Evolutionary conservation across 1,139 yeast genomes (phyloP).

Genomic region (Lodderomyces elongisporus): DNA sequence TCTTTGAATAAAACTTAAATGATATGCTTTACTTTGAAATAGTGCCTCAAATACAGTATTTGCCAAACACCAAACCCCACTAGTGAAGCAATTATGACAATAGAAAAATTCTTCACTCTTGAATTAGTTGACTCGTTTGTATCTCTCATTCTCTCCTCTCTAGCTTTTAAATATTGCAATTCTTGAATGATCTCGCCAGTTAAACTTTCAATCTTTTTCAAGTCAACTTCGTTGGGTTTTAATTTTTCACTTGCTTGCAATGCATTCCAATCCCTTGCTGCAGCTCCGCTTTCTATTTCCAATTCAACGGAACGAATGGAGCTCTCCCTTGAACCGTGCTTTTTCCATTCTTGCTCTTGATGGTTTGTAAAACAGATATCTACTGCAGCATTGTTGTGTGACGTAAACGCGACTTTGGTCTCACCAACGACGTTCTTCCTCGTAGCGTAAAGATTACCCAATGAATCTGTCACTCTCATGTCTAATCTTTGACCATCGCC

Average conservation of each 20-base stretch:
- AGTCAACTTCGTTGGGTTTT: constrained; percentile 86
- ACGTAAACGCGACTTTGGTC: constrained; percentile 72
- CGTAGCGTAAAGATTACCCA: constrained; percentile 67
- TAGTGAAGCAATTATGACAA: constrained; percentile 61
- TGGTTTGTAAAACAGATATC: constrained; percentile 86
- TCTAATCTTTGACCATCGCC: constrained; percentile 85
- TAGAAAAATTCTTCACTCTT: constrained; percentile 80
- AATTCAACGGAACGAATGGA: constrained; percentile 63
- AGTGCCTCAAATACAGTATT: constrained; percentile 82
- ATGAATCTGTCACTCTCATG: constrained; percentile 56
- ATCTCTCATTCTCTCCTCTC: constrained; percentile 92
- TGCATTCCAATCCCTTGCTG: constrained; percentile 97
- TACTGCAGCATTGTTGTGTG: constrained; percentile 76
- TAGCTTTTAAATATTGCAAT: constrained; percentile 71
- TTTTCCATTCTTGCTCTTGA: constrained; percentile 33
- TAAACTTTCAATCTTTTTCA: constrained; percentile 78
- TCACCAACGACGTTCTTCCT: constrained; percentile 64
- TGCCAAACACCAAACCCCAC: constrained; percentile 88
- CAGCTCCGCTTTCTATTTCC: constrained; percentile 92
- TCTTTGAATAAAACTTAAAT: constrained; percentile 42
- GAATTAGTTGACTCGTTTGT: constrained; percentile 92
- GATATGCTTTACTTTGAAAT: constrained; percentile 91
- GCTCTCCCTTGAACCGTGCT: constrained; percentile 28
- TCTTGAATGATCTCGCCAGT: constrained; percentile 75
- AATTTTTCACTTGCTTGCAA: constrained; percentile 88